Percentiles rank a stretch among this genome's conserved stretches.
These are phyloP conservation scores for Fistulifera pelliculosa DNA, from an alignment of 108 stramenopile genomes.

Conservation along the genomic window DNA sequence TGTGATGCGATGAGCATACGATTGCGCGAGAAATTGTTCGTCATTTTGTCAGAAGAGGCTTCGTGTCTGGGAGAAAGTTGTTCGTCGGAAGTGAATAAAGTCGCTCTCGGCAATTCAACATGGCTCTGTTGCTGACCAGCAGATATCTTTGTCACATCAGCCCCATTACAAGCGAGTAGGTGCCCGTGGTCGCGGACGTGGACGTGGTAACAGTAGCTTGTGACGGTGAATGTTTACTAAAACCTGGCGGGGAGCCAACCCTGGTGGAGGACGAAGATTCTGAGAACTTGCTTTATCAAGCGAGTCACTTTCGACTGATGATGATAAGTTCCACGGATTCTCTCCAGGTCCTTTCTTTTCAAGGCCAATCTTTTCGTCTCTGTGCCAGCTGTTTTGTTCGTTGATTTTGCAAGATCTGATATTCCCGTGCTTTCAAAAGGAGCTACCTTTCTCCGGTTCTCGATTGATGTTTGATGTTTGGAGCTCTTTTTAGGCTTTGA, in stretches of 20 bases:
- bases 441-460: not conserved
- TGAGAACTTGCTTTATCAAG: not conserved
- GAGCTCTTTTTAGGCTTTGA: not conserved
- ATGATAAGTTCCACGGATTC: not conserved
- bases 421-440: not conserved
- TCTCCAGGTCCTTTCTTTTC: not conserved
- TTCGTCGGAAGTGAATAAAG: not conserved
- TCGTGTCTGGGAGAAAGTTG: not conserved
- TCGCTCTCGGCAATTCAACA: not conserved
- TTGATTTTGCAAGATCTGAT: not conserved
- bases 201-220: not conserved
- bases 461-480: not conserved
- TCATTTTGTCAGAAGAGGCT: not conserved
- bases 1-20: not conserved
- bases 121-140: not conserved
- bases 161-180: not conserved
- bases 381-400: not conserved
- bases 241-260: conserved; percentile 51
- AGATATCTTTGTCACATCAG: conserved; percentile 3
- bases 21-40: not conserved
- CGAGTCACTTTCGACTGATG: not conserved
- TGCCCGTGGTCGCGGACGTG: not conserved
- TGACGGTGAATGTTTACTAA: conserved; percentile 10
- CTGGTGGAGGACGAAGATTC: conserved; percentile 28
- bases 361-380: not conserved